Percentiles rank a stretch among this genome's conserved stretches.
Evolutionary conservation across 2,329 filamentous ascomycete genomes (phyloP).

Genomic region (Ilyonectria robusta): DNA sequence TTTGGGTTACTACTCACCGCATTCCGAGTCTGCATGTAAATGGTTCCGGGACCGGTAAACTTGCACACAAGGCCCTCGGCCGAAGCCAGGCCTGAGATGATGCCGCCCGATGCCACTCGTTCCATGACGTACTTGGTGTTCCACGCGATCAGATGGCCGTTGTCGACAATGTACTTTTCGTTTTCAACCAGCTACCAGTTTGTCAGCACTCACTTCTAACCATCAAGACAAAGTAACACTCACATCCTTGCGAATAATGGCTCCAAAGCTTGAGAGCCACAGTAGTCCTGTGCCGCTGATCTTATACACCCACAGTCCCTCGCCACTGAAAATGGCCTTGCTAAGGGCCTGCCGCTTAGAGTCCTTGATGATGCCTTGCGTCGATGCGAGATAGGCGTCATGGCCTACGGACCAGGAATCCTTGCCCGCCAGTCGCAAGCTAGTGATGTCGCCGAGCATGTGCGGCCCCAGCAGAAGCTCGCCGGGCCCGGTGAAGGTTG

Average conservation of each 20-base stretch:
- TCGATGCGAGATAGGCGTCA: constrained; percentile 88
- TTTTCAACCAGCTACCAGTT: constrained; percentile 68
- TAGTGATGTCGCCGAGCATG: constrained; percentile 87
- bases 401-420: constrained; percentile 88
- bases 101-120: constrained; percentile 88
- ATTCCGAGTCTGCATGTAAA: constrained; percentile 95
- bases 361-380: constrained; percentile 89
- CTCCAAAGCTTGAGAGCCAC: constrained; percentile 94
- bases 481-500: constrained; percentile 89
- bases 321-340: constrained; percentile 94
- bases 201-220: constrained; percentile 20
- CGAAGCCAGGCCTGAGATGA: constrained; percentile 88
- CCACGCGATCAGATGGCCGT: constrained; percentile 95
- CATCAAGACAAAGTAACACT: constrained; percentile 53
- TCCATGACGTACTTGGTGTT: constrained; percentile 95
- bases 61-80: constrained; percentile 94
- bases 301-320: constrained; percentile 92
- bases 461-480: constrained; percentile 88
- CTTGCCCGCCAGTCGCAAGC: constrained; percentile 78
- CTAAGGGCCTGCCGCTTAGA: constrained; percentile 88
- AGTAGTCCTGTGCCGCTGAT: constrained; percentile 84
- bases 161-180: constrained; percentile 93
- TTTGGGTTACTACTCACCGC: constrained; percentile 64
- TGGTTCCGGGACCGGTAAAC: constrained; percentile 90
- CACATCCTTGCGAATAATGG: constrained; percentile 94